Conservation (phyloP, 257 asterid species). For the Nicotiana undulata region DNA sequence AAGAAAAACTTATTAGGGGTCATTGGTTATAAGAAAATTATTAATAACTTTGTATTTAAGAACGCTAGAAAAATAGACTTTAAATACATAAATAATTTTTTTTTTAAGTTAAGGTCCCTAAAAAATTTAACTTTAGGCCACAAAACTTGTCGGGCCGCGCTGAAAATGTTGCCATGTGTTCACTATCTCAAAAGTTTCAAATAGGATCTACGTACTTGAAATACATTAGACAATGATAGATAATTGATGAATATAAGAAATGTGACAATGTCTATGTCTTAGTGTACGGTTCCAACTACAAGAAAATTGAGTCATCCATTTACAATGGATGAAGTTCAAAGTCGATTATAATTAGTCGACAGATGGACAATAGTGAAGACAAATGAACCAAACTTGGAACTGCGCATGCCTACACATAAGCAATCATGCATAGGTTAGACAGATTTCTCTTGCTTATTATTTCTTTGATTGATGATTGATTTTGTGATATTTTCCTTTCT, state of each 20-base stretch:
- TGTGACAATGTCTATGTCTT: not conserved
- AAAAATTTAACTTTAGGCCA: too few relatives aligned
- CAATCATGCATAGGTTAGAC: not conserved
- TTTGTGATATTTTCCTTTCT: not conserved
- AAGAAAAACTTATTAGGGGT: too few relatives aligned
- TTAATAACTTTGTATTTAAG: too few relatives aligned
- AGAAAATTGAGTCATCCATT: too few relatives aligned
- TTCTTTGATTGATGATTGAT: not conserved
- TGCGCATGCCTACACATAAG: not conserved
- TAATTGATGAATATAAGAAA: not conserved
- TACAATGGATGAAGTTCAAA: not conserved
- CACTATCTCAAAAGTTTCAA: not conserved
- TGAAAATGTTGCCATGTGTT: conserved; percentile 1
- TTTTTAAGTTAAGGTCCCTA: too few relatives aligned
- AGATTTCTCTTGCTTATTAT: not conserved
- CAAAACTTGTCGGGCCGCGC: too few relatives aligned
- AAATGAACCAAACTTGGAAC: not conserved
- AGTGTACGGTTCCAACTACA: not conserved
- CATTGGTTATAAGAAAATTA: too few relatives aligned
- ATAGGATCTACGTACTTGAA: not conserved
- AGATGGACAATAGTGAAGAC: not conserved
- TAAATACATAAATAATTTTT: too few relatives aligned
- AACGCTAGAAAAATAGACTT: too few relatives aligned
- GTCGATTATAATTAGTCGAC: not conserved
- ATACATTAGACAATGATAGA: not conserved